Evolutionary conservation across 2,329 filamentous ascomycete genomes (phyloP), one percentile per base, ranked within the genome.

Genomic region (Pseudogymnoascus destructans): DNA sequence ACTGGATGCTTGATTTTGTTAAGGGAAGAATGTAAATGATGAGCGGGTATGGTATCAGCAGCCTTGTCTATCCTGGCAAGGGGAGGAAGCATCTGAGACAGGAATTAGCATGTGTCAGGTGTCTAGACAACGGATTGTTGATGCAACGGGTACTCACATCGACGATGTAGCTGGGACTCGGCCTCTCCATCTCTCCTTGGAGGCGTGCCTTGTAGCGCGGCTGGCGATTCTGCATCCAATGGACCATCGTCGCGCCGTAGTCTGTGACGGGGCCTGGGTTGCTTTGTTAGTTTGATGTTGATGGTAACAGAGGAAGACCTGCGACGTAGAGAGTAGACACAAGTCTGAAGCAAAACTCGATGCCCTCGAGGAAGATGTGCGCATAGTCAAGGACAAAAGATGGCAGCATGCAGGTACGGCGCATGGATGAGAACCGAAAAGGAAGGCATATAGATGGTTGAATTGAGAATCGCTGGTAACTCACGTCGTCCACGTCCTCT

Each of bases 1-100:
- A 98, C 88, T 1, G 93, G 93, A 66, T 97, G 93, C 69, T 95
- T 95, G 67, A 95, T 91, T 70, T 98, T 98, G 74, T 97, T 97
- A 5, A 97, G 80, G 0, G 93, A 97, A n/a, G 93, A 95, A 70
- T 98, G 93, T 38, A 98, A 79, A 69, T 96, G 91, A 66, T 93
- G 92, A n/a, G 89, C 87, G 10, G 93, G 92, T 49, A 98, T 87
- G 1, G 89, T 87, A 70, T 96, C 90, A 60, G 85, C 89, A 17
- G 91, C 84, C 62, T 80, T 84, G 63, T 84, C 79, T 57, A 84
- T 75, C 68, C 88, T 80, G 33, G 88, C 90, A 42, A 85, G 77
- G 1, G 93, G 92, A 2, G 92, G 91, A 21, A 95, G 77, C 82
- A 97, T 92, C 88, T 93, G 66, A 30, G 33, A 13, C 42, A 30